A percentile compares a stretch with the other conserved stretches of the same genome.
Evolutionary conservation across 768 basidiomycete species (phyloP).

Genomic region (Pulveroboletus sp.): DNA sequence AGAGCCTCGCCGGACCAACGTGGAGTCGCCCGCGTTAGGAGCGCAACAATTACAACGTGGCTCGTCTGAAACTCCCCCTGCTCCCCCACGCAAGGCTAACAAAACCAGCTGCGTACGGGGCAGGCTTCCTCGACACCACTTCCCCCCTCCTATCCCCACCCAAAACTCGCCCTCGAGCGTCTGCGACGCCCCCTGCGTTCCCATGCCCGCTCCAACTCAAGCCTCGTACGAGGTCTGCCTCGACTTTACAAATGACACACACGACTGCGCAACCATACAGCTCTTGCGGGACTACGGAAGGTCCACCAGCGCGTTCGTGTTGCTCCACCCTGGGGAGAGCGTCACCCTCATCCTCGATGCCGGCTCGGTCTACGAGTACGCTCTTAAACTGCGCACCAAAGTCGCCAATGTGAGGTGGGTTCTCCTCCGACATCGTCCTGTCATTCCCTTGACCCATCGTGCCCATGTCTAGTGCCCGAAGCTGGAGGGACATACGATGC

Average conservation of each 20-base stretch:
- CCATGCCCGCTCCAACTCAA: conserved; percentile 59
- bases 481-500: conserved; percentile 63
- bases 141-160: conserved; percentile 16
- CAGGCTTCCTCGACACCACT: conserved; percentile 18
- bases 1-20: conserved; percentile 28
- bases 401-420: conserved; percentile 68
- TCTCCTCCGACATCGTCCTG: neutral
- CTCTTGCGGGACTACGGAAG: conserved; percentile 61
- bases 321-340: conserved; percentile 58
- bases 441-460: conserved; percentile 1
- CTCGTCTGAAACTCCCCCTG: conserved; percentile 26
- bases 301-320: conserved; percentile 46
- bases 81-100: conserved; percentile 30
- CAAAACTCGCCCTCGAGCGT: conserved; percentile 24
- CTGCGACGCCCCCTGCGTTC: conserved; percentile 27
- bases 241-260: conserved; percentile 67
- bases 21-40: conserved; percentile 28
- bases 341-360: conserved; percentile 66
- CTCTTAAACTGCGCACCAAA: conserved; percentile 57
- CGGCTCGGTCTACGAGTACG: conserved; percentile 64
- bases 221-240: conserved; percentile 57
- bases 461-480: conserved; percentile 45
- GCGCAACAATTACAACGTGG: conserved; percentile 28
- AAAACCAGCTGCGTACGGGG: conserved; percentile 29
- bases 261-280: conserved; percentile 59